Evolutionary conservation across 2,329 filamentous ascomycete genomes (phyloP), one percentile per base, ranked within the genome.

Genomic region (Aspergillus phoenicis): DNA sequence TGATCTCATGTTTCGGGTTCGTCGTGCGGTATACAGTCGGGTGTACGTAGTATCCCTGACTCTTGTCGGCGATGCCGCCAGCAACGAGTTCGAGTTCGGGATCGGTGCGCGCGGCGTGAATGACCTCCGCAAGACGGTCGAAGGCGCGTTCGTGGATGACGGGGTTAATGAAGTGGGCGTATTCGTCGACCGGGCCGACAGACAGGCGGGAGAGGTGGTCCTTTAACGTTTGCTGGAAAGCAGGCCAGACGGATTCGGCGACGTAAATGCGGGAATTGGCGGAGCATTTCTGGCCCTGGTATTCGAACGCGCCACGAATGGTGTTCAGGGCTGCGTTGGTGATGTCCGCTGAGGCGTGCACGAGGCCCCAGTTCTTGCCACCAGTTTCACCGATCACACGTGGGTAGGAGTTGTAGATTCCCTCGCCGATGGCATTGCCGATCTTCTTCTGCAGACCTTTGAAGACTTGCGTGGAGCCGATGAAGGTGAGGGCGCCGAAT

Each of bases 401-500:
- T 48, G 92, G 92, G 78, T 97, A 97, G 67, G 89, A 87, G 63
- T 83, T 83, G 80, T 96, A 97, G 59, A 86, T 89, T 62, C 90
- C 91, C 71, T 93, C 87, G 5, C 90, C 90, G 20, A 96, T 88
- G 47, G 90, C 91, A 64, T 85, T 82, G 10, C 91, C 91, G 70
- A 97, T 96, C 74, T 91, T 86, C 22, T 91, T 91, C 75, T 95
- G 97, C 8, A 97, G 82, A 71, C 87, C 87, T 63, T 92, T 89
- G 87, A 98, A 97, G 38, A 97, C 91, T 49, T 88, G 87, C 0
- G 94, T 97, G 79, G 90, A 94, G 62, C 94, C 94, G 1, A 93
- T 98, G 82, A 93, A 98, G 82, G 97, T 93, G 36, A 98, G 86
- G 13, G 91, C 89, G 5, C 93, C 89, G 70, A 98, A 95, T 64